phyloP scores from a whole-genome alignment of 2,329 filamentous ascomycete species.

The Aspergillus clavatus region DNA sequence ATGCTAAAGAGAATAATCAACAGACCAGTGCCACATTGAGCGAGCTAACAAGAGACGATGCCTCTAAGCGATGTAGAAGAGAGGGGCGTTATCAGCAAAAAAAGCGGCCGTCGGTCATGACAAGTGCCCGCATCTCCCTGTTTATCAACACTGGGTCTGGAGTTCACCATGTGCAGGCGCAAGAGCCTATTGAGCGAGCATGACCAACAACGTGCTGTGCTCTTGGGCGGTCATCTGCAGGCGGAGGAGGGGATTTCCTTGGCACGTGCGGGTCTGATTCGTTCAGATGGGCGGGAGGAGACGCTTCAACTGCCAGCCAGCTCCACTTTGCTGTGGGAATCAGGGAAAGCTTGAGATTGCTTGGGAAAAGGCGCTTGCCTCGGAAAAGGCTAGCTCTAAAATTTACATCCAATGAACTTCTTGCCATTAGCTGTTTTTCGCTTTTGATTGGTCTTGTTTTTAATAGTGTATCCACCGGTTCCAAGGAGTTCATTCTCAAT shows the following conservation, averaged over 20 bases:
- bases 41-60: neutral
- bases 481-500: too few relatives aligned
- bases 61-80: neutral
- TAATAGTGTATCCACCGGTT: too few relatives aligned
- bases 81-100: too few relatives aligned
- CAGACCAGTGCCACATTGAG: neutral
- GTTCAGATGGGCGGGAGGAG: neutral
- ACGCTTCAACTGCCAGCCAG: neutral
- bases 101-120: too few relatives aligned
- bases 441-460: too few relatives aligned
- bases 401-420: too few relatives aligned
- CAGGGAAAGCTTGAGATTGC: constrained; percentile 11
- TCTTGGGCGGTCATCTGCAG: constrained; percentile 11
- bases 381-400: too few relatives aligned
- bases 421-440: too few relatives aligned
- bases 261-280: constrained; percentile 19
- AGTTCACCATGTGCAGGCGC: neutral
- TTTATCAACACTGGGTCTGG: constrained; percentile 9
- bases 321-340: neutral
- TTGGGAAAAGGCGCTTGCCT: neutral
- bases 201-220: constrained; percentile 18
- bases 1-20: too few relatives aligned
- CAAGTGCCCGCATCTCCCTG: too few relatives aligned
- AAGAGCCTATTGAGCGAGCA: constrained; percentile 16
- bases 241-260: constrained; percentile 10